Conservation (phyloP, 257 asterid genomes). For the Ballota nigra region DNA sequence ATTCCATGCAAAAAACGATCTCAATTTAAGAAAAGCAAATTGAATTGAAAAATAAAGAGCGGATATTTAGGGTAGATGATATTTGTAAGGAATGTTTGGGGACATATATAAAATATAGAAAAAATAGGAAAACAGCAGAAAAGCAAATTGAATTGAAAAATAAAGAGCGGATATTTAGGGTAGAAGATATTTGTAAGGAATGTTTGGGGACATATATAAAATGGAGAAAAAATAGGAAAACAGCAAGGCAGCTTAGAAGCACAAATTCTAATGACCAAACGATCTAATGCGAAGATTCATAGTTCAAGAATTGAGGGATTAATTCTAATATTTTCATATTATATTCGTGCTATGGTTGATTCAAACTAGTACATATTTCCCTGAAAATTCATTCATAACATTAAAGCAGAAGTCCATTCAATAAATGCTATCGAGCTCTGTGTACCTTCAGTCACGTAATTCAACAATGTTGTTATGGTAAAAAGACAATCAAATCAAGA, state of each 20-base stretch:
- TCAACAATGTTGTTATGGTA: not conserved
- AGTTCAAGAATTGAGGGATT: not conserved
- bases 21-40: slow-evolving; percentile 8
- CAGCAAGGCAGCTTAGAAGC: not conserved
- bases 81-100: not conserved
- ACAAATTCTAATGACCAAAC: not conserved
- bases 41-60: not conserved
- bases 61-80: not conserved
- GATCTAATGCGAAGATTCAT: not conserved
- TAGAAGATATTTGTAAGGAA: not conserved
- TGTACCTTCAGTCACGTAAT: not conserved
- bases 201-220: not conserved
- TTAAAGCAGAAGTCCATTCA: not conserved
- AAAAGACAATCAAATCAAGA: slow-evolving; percentile 11
- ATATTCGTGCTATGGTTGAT: not conserved
- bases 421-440: not conserved
- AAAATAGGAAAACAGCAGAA: too few species aligned
- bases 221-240: not conserved
- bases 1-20: slow-evolving; percentile 11
- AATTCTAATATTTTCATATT: not conserved
- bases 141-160: not conserved
- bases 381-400: not conserved
- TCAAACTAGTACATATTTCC: not conserved
- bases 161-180: not conserved
- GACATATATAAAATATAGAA: not conserved